Evolutionary conservation across 805 yeast species (phyloP).

Genomic region (Brettanomyces custersianus): DNA sequence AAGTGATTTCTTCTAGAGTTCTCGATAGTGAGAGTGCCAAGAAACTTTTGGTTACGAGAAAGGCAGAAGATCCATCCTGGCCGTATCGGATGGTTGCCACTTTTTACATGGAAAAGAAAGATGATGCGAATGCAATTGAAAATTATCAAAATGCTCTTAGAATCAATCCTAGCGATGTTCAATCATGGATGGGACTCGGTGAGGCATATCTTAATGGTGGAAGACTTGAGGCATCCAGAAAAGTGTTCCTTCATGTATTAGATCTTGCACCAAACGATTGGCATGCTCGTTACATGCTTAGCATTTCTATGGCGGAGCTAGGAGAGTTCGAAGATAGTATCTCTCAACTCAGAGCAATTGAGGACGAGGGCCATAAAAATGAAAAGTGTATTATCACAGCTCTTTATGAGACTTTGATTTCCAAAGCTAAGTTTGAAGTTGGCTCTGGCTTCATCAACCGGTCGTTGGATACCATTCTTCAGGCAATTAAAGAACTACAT

Average conservation of each 20-base stretch:
- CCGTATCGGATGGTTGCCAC: slow-evolving; percentile 85
- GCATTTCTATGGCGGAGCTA: slow-evolving; percentile 52
- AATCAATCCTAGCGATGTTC: slow-evolving; percentile 52
- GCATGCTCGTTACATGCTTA: slow-evolving; percentile 60
- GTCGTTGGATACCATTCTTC: slow-evolving; percentile 39
- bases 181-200: slow-evolving; percentile 95
- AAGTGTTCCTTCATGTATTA: slow-evolving; percentile 66
- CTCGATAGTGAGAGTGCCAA: slow-evolving; percentile 55
- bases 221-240: slow-evolving; percentile 73
- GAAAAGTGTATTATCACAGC: slow-evolving; percentile 44
- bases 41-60: slow-evolving; percentile 31
- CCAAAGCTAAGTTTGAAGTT: slow-evolving; percentile 43
- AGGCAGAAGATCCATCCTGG: slow-evolving; percentile 49
- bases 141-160: slow-evolving; percentile 84
- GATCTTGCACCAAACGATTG: slow-evolving; percentile 45
- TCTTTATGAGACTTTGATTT: slow-evolving; percentile 47
- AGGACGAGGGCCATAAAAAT: slow-evolving; percentile 11
- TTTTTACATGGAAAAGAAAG: slow-evolving; percentile 59
- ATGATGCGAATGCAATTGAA: slow-evolving; percentile 73
- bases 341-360: slow-evolving; percentile 29
- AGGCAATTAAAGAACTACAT: slow-evolving; percentile 27
- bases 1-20: slow-evolving; percentile 58
- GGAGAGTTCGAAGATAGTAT: slow-evolving; percentile 62
- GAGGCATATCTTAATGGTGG: slow-evolving; percentile 87
- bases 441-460: slow-evolving; percentile 59